Base-by-base conservation (phyloP, 2,329 filamentous ascomycete species). In the Beauveria brongniartii region DNA sequence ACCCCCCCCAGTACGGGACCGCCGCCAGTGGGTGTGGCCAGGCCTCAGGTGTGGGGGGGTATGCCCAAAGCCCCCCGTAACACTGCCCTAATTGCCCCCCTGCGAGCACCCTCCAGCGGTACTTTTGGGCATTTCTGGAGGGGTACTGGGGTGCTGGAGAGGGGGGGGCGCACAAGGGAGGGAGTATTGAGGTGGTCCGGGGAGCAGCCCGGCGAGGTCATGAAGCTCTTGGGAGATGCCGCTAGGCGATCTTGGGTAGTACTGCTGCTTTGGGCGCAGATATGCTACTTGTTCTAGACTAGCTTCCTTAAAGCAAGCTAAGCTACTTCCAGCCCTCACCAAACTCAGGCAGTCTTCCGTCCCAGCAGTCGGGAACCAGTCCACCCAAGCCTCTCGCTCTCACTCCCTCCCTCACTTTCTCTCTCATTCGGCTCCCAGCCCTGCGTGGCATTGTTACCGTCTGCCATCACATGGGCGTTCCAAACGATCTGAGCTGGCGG, bases 401-500 rank as follows among this genome's bases (percentile, higher is more conserved):
- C 30, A 14, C 30, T 34, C 30, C 30, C 30, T 34, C 30, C 30
- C 30, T 34, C 30, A 34, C 30, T 14, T 14, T 14, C 30, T 34
- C 30, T 59, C 61, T 61, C 50, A 20, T 60, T 63, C 53, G 51
- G 62, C 63, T 20, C 48, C 18, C 48, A 50, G 63, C 57, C 64
- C 64, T 65, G 59, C 50, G 52, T 53, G 43, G 50, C 41, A 41
- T 61, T 61, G 59, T 61, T 64, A 60, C 62, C 37, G 58, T 60
- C 41, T 41, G 61, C 64, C 43, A 58, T 58, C 55, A 58, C 55
- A 58, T 58, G 55, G 43, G n/a, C 9, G 18, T 55, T 41, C 52
- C 34, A 20, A 41, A 16, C 46, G 18, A 9, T 14, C 53, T 55
- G 24, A 16, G 22, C 51, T 55, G 53, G 53, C 43, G 28, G 18